Evolutionary conservation across 768 basidiomycete genomes (phyloP).

Genomic region (Russula vinacea): DNA sequence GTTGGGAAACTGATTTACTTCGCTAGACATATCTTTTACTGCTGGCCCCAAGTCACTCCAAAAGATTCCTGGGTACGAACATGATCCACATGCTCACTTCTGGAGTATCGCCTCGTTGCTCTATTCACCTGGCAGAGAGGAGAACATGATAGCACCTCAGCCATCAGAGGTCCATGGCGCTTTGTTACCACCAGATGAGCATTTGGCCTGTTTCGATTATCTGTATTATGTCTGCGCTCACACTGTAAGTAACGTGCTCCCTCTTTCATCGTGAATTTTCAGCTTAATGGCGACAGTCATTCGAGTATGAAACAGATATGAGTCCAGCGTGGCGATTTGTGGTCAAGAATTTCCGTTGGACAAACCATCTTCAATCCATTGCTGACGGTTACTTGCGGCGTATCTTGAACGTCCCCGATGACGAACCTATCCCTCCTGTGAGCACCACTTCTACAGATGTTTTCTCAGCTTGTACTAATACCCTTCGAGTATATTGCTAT

Average conservation of each 20-base stretch:
- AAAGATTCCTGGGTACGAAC: constrained; percentile 35
- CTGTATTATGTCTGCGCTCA: constrained; percentile 41
- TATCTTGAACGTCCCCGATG: constrained; percentile 33
- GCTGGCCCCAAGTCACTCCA: constrained; percentile 37
- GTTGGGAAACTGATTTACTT: background rate
- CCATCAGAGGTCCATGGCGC: constrained; percentile 34
- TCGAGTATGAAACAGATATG: constrained; percentile 36
- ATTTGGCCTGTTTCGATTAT: constrained; percentile 43
- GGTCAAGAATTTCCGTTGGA: constrained; percentile 38
- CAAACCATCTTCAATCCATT: constrained; percentile 35
- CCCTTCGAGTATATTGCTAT: constrained; percentile 22
- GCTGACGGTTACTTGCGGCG: constrained; percentile 35
- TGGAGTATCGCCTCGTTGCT: constrained; percentile 37
- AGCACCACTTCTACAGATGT: constrained; percentile 21
- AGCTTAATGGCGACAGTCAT: constrained; percentile 32
- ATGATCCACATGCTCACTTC: constrained; percentile 38
- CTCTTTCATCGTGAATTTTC: background rate
- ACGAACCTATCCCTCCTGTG: constrained; percentile 37
- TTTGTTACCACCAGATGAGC: constrained; percentile 39
- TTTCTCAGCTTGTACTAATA: constrained; percentile 1
- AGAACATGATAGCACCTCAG: constrained; percentile 31
- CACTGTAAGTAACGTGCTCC: constrained; percentile 29
- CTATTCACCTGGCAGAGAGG: constrained; percentile 37
- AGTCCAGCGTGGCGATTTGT: constrained; percentile 41
- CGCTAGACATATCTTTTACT: constrained; percentile 40